These are phyloP conservation scores for Pyrus betulifolia DNA, from an alignment of 306 rosid species.

Conservation along the genomic window DNA sequence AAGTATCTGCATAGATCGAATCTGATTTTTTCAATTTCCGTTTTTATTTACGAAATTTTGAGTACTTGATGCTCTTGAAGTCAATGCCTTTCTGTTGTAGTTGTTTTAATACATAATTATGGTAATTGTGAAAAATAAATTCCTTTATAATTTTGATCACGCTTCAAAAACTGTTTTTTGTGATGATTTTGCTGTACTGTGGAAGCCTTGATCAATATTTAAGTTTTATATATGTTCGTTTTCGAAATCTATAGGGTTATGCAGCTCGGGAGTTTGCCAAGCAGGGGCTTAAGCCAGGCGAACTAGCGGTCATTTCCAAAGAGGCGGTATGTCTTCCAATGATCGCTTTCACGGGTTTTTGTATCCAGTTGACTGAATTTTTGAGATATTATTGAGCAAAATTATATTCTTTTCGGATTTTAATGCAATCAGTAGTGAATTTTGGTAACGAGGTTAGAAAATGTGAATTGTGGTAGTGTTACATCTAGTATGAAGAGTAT, in stretches of 20 bases:
- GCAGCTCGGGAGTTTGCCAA: slow-evolving; percentile 92
- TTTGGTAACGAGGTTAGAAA: neutral
- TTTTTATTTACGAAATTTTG: neutral
- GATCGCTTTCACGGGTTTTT: neutral
- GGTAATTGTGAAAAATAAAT: neutral
- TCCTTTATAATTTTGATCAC: neutral
- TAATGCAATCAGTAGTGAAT: neutral
- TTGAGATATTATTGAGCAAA: neutral
- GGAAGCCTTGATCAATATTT: neutral
- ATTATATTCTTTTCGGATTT: no score
- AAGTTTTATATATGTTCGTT: neutral
- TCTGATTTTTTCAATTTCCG: neutral
- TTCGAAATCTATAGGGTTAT: slow-evolving; percentile 56
- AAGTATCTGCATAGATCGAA: slow-evolving; percentile 1
- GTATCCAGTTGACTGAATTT: neutral
- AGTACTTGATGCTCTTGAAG: neutral
- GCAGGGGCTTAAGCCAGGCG: slow-evolving; percentile 76
- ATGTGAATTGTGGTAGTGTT: neutral
- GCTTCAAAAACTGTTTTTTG: neutral
- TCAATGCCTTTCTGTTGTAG: neutral
- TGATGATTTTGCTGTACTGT: neutral
- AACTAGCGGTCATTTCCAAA: slow-evolving; percentile 83
- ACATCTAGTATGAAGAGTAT: neutral
- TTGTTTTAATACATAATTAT: neutral
- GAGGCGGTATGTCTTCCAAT: slow-evolving; percentile 57